phyloP scores from a whole-genome alignment of 495 filamentous ascomycete genomes.

The Hyaloscypha hepaticicola region DNA sequence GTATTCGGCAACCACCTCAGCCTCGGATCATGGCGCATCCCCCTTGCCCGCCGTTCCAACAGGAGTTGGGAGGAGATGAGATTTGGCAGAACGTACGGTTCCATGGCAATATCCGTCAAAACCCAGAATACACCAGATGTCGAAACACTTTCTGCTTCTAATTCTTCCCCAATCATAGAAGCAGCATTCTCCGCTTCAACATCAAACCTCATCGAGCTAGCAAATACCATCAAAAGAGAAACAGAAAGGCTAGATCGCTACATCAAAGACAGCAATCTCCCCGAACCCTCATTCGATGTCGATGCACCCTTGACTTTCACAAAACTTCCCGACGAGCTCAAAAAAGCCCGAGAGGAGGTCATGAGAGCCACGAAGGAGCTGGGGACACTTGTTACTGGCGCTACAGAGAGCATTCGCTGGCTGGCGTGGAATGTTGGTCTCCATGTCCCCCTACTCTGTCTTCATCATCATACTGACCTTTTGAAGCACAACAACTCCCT shows the following conservation, averaged over 20 bases:
- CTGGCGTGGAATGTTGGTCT: conserved; percentile 31
- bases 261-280: conserved; percentile 15
- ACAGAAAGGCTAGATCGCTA: conserved; percentile 29
- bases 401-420: conserved; percentile 28
- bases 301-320: conserved; percentile 25
- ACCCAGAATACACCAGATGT: not conserved
- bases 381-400: conserved; percentile 25
- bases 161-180: not conserved
- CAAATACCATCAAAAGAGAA: conserved; percentile 25
- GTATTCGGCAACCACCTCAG: conserved; percentile 14
- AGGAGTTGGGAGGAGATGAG: not conserved
- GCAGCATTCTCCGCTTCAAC: conserved; percentile 3
- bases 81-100: not conserved
- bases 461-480: not conserved
- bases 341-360: conserved; percentile 26
- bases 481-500: conserved; percentile 30
- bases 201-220: conserved; percentile 18
- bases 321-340: conserved; percentile 16
- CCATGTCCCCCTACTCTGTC: not conserved
- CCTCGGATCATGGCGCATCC: conserved; percentile 17
- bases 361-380: conserved; percentile 29
- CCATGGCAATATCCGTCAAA: not conserved
- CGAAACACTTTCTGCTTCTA: not conserved
- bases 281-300: conserved; percentile 23
- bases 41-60: not conserved